Base-by-base conservation (phyloP, 768 basidiomycete genomes). In the Serpula lacrymans region DNA sequence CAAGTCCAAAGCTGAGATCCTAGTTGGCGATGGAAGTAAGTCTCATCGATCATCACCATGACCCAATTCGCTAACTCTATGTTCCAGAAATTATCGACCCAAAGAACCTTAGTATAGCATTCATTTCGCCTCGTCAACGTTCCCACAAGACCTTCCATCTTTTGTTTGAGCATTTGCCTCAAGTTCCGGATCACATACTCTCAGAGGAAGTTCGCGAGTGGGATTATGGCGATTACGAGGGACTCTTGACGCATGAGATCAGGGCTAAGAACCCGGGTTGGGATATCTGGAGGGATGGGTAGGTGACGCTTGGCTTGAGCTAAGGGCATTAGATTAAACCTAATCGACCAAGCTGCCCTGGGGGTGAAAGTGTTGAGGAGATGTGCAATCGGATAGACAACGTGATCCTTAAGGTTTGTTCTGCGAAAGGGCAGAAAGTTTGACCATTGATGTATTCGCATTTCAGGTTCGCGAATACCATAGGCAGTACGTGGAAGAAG, bases 181-280 rank as follows among this genome's bases (percentile, higher is more conserved):
- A 66, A 37, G 38, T 54, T 25, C 84, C 83, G 2, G 44, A 73
- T 42, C 79, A 84, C 53, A 51, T 72, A 14, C 55, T 79, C 24
- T 80, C 82, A 0, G 87, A 89, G 49, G 74, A 78, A 17, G 82
- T 70, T 18, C 70, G 80, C 30, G 91, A 94, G 59, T 94, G 90
- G 90, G 87, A 95, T 54, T 95, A 95, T 56, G 88, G 94, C 8
- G 78, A 88, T 6, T 96, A 88, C 54, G 93, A 95, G 58, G 93
- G 92, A 5, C 75, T 93, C 29, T 58, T 74, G 20, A 69, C 82
- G n/a, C 65, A 77, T n/a, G 88, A 95, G 51, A 95, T 95, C 51
- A 67, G 79, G 46, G 71, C 70, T 35, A 72, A 65, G 41, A 74
- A 67, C 37, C 67, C 74, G 3, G 59, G 54, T 24, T 97, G 91